Percentiles rank a stretch among this genome's conserved stretches.
Evolutionary conservation across 2,329 filamentous ascomycete genomes (phyloP).

Genomic region (Colletotrichum trifolii): DNA sequence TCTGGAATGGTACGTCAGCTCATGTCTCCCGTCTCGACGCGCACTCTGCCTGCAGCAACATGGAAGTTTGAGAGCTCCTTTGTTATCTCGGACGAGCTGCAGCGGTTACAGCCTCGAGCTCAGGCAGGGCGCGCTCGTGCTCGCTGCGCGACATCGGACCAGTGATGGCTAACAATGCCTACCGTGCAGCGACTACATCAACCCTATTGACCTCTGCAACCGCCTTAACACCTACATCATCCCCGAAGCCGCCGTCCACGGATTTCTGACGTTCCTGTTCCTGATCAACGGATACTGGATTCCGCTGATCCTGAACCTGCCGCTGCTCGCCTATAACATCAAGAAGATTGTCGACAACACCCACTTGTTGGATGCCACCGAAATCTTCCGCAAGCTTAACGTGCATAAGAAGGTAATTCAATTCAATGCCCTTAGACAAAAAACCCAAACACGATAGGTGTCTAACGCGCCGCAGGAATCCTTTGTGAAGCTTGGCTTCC

Average conservation of each 20-base stretch:
- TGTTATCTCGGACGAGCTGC: constrained; percentile 12
- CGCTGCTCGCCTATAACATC: constrained; percentile 90
- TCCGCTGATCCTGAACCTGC: constrained; percentile 89
- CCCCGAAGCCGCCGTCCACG: constrained; percentile 97
- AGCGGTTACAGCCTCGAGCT: constrained; percentile 5
- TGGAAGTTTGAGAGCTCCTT: background rate
- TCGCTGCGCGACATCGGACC: constrained; percentile 10
- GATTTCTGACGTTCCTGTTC: constrained; percentile 94
- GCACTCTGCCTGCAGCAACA: background rate
- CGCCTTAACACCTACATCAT: constrained; percentile 99
- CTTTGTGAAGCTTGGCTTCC: constrained; percentile 98
- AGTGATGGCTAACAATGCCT: constrained; percentile 42
- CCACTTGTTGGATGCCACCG: constrained; percentile 95
- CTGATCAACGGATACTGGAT: constrained; percentile 99
- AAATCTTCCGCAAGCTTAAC: constrained; percentile 99
- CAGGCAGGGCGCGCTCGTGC: constrained; percentile 10
- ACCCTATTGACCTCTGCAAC: constrained; percentile 99
- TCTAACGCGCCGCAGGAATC: constrained; percentile 77
- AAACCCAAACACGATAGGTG: background rate
- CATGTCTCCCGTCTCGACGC: background rate
- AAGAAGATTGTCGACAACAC: constrained; percentile 99
- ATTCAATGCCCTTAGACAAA: too few relatives aligned
- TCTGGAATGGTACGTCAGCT: constrained; percentile 88
- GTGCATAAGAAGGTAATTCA: constrained; percentile 91
- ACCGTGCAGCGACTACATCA: constrained; percentile 90